Evolutionary conservation across 768 basidiomycete species (phyloP).

Genomic region (Gloeophyllum trabeum): DNA sequence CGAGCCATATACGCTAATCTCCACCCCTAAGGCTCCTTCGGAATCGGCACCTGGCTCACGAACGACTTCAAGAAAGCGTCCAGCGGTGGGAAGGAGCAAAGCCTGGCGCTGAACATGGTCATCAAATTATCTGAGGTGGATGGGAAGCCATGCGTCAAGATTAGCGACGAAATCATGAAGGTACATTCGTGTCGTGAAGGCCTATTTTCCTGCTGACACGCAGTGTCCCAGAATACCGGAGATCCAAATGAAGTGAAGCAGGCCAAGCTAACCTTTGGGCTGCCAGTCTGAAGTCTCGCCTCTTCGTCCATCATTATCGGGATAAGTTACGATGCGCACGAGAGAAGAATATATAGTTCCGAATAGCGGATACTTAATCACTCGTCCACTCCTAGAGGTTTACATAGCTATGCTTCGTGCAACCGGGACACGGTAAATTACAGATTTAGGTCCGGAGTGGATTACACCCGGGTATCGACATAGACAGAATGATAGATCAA

Average conservation of each 20-base stretch:
- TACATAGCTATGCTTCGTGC: no score
- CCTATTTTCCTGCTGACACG: not conserved
- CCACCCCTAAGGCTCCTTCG: slow-evolving; percentile 58
- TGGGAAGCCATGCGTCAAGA: slow-evolving; percentile 73
- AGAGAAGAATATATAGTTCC: no score
- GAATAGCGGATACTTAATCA: no score
- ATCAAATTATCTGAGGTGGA: slow-evolving; percentile 81
- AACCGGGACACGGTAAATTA: no score
- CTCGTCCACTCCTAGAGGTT: no score
- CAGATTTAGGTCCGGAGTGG: no score
- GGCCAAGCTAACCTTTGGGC: slow-evolving; percentile 40
- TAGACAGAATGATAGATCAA: no score
- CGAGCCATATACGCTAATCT: slow-evolving; percentile 1
- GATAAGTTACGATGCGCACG: no score
- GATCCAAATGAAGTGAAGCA: slow-evolving; percentile 31
- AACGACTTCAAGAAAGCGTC: slow-evolving; percentile 66
- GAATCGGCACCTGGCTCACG: slow-evolving; percentile 87
- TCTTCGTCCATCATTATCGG: no score
- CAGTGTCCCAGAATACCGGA: slow-evolving; percentile 35
- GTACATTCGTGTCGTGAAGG: slow-evolving; percentile 18
- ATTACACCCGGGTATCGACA: no score
- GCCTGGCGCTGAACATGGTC: slow-evolving; percentile 87
- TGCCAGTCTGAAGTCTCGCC: no score
- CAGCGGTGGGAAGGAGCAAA: slow-evolving; percentile 40
- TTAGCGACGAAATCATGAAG: slow-evolving; percentile 89